Evolutionary conservation across 495 filamentous ascomycete genomes (phyloP).

Genomic region (Penicillium longicatenatum): DNA sequence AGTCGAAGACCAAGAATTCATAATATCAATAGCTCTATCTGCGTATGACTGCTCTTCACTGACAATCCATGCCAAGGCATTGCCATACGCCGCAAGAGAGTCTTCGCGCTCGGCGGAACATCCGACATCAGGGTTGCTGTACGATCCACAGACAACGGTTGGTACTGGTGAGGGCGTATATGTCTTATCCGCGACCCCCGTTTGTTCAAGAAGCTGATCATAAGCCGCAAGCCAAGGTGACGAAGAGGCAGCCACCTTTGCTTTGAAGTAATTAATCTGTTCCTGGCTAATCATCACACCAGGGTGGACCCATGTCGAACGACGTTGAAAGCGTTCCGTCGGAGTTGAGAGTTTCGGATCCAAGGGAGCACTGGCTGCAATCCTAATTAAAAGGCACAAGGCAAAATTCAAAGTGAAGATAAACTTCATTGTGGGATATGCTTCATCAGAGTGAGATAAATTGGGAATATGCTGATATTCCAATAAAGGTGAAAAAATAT

Average conservation of each 20-base stretch:
- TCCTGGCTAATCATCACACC: slow-evolving; percentile 15
- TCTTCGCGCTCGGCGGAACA: slow-evolving; percentile 29
- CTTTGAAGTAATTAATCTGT: slow-evolving; percentile 11
- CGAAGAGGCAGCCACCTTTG: neutral
- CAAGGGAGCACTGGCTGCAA: neutral
- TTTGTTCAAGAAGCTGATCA: slow-evolving; percentile 3
- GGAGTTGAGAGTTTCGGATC: neutral
- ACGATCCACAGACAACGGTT: slow-evolving; percentile 28
- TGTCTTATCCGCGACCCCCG: neutral
- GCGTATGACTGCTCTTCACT: slow-evolving; percentile 20
- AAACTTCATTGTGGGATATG: too few species aligned
- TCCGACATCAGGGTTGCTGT: slow-evolving; percentile 24
- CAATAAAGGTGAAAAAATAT: too few species aligned
- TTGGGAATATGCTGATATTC: too few species aligned
- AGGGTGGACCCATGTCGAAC: slow-evolving; percentile 14
- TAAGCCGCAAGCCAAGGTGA: slow-evolving; percentile 15
- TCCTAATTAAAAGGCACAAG: neutral
- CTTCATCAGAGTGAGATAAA: too few species aligned
- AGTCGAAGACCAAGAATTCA: slow-evolving; percentile 26
- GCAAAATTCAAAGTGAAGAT: too few species aligned
- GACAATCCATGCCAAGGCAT: slow-evolving; percentile 27
- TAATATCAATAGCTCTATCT: slow-evolving; percentile 25
- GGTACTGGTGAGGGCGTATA: slow-evolving; percentile 9
- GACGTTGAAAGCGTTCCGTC: too few species aligned
- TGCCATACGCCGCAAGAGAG: slow-evolving; percentile 30